Evolutionary conservation across 1,284 basidiomycete species (phyloP).

Genomic region (Pascua sp.): DNA sequence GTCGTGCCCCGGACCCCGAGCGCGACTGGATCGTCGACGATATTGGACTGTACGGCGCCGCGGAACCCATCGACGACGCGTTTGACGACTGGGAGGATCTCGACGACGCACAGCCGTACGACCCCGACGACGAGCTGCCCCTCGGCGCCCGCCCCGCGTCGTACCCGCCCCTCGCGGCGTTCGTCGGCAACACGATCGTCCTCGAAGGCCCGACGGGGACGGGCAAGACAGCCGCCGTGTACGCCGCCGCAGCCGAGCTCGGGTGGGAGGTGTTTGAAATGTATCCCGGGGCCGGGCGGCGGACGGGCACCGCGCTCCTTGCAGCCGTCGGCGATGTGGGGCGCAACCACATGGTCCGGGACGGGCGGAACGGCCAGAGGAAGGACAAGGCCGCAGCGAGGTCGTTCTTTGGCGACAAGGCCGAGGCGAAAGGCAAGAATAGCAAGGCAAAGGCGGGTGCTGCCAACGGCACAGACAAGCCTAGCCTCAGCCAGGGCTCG

Average conservation of each 20-base stretch:
- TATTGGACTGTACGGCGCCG: conserved; percentile 32
- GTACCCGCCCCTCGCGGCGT: conserved; percentile 30
- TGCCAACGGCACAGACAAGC: not conserved
- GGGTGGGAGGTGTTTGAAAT: conserved; percentile 97
- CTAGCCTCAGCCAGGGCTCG: conserved; percentile 23
- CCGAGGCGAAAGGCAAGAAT: conserved; percentile 6
- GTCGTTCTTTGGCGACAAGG: not conserved
- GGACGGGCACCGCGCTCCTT: conserved; percentile 74
- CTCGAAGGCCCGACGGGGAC: conserved; percentile 76
- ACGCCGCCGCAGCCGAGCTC: conserved; percentile 87
- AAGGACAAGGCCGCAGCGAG: conserved; percentile 8
- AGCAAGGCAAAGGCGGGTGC: not conserved
- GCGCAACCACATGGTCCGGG: conserved; percentile 74
- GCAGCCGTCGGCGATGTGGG: conserved; percentile 86
- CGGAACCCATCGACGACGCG: conserved; percentile 23
- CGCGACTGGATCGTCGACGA: conserved; percentile 49
- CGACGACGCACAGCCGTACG: conserved; percentile 17
- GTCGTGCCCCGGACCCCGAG: conserved; percentile 19
- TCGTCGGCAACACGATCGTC: conserved; percentile 76
- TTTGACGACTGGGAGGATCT: conserved; percentile 14
- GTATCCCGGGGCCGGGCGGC: conserved; percentile 86
- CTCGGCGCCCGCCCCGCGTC: conserved; percentile 20
- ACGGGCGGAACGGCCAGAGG: conserved; percentile 9
- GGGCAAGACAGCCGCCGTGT: conserved; percentile 89
- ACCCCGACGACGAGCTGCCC: conserved; percentile 24